Evolutionary conservation across 2,329 filamentous ascomycete species (phyloP).

Genomic region (Didymella segeticola): DNA sequence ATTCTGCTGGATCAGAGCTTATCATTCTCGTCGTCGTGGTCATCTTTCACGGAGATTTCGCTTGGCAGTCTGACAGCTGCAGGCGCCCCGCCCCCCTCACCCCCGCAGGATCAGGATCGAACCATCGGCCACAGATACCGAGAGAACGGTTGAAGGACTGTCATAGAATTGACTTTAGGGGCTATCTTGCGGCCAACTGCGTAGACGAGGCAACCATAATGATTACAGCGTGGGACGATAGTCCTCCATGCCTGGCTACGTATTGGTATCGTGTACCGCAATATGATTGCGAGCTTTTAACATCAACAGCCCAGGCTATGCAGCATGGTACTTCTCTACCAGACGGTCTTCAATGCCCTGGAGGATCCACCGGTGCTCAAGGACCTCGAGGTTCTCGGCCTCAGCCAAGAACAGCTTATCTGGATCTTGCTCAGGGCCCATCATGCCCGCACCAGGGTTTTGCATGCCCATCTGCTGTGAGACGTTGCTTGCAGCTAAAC

Average conservation of each 20-base stretch:
- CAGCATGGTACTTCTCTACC: constrained; percentile 58
- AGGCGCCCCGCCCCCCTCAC: too few relatives aligned
- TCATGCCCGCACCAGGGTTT: constrained; percentile 78
- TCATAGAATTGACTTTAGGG: constrained; percentile 32
- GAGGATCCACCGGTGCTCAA: constrained; percentile 91
- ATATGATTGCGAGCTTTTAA: constrained; percentile 4
- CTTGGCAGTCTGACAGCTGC: constrained; percentile 20
- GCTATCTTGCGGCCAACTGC: constrained; percentile 31
- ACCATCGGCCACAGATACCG: constrained; percentile 31
- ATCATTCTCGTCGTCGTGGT: constrained; percentile 18
- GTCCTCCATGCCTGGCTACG: constrained; percentile 5
- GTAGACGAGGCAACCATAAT: constrained; percentile 26
- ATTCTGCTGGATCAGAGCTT: constrained; percentile 19
- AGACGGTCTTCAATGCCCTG: constrained; percentile 88
- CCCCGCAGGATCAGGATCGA: constrained; percentile 20
- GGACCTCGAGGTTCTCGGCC: constrained; percentile 92
- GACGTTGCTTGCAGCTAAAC: constrained; percentile 85
- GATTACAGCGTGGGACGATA: constrained; percentile 32
- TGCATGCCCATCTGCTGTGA: constrained; percentile 81
- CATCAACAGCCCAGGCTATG: constrained; percentile 21
- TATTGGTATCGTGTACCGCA: constrained; percentile 1
- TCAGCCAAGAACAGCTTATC: constrained; percentile 94
- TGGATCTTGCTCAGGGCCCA: constrained; percentile 90
- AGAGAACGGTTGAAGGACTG: constrained; percentile 30
- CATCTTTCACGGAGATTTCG: constrained; percentile 11